Base-by-base conservation (phyloP, 2,329 filamentous ascomycete genomes). In the Cordyceps cateniannulata region DNA sequence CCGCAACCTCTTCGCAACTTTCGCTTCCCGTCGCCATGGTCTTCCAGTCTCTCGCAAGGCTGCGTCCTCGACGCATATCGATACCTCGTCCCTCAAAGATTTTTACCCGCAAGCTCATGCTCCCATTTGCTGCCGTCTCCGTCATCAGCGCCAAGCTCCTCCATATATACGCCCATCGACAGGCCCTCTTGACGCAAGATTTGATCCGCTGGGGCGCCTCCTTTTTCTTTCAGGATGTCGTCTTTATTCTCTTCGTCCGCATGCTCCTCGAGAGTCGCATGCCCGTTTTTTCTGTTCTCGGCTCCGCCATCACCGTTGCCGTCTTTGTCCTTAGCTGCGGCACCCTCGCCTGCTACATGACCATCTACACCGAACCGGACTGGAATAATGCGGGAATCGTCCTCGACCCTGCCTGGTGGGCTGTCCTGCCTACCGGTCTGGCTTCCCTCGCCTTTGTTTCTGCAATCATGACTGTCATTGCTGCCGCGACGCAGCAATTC, bases 311-410 rank as follows among this genome's bases (percentile, higher is more conserved):
- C 56, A 49, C 54, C 53, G 38, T 64, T 63, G 22, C 55, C 56
- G 60, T 64, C 62, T 86, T 88, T 66, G 68, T 87, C 18, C 75
- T 80, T 42, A 76, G 52, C 60, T 61, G 60, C 60, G 53, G 52
- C 38, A 61, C 52, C 22, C 38, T 61, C 8, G 60, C 60, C 29
- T 61, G 60, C 12, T 61, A 57, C 29, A 61, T 61, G 60, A 61
- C 53, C 10, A 61, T 61, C 47, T 44, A 57, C 16, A 61, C 60
- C 22, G 60, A 61, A 29, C 60, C 60, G 3, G 60, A 61, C 40
- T 61, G 60, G 60, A 56, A 57, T 22, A 61, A 61, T 29, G 60
- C 60, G 9, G 53, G 35, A 22, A 61, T 61, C 29, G 60, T 57
- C 16, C 60, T 61, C 38, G 60, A 61, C 24, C 60, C 60, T 27